Base-by-base conservation (phyloP, 768 basidiomycete genomes). In the Calocybe gangraenosa region DNA sequence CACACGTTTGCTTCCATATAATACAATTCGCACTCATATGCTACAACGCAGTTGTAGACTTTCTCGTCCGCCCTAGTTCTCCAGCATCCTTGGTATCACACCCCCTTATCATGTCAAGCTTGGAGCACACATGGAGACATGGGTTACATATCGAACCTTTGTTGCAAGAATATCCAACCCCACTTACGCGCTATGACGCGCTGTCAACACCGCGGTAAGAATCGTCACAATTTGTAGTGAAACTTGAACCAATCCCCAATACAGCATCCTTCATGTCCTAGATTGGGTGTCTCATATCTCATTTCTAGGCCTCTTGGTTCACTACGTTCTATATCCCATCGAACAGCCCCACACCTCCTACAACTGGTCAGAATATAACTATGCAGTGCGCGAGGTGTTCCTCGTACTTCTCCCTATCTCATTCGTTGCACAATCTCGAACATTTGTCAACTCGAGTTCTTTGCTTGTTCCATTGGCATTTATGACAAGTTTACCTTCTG, bases 131-230 rank as follows among this genome's bases (percentile, higher is more conserved):
- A 17, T 80, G 78, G 79, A 69, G 58, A 34, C 44, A 61, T 30
- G 61, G 69, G 9, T 23, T 44, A 7, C 25, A 32, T 32, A 7
- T 37, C 37, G 23, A 31, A 33, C 37, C 17, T 21, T 15, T 37
- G 5, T 39, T 22, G 18, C 39, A 36, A 40, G 28, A 23, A 11
- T 22, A 22, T 36, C 25, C 55, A 33, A 48, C 21, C 43, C 36
- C 31, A 48, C 32, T 44, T 9, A 33, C 34, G 52, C 62, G 62
- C 10, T 65, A 71, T 34, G 70, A 74, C 44, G 54, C 57, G n/a
- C 43, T 68, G 15, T 63, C 65, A 37, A 74, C 74, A 10, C 78
- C 78, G 15, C 62, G 75, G 78, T 79, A 40, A 53, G 65, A 48
- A 21, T 21, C 19, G 41, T 21, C 17, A 14, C 7, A 36, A 19